Conservation (phyloP, 2,329 filamentous ascomycete species). For the Rugonectria rugulosa region DNA sequence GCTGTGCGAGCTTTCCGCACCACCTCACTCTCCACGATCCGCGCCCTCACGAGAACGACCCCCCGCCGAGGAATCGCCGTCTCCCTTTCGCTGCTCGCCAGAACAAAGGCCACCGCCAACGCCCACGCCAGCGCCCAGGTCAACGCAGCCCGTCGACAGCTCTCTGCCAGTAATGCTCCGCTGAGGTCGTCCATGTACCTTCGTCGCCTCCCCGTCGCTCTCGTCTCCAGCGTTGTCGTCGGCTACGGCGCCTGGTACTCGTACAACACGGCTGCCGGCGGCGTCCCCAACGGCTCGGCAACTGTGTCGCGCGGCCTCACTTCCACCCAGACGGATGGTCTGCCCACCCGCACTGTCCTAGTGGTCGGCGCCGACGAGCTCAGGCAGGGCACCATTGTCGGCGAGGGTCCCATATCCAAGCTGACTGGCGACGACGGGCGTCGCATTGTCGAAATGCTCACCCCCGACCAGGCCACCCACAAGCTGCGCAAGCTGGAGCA, state of each 20-base stretch:
- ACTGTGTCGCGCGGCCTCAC: constrained; percentile 52
- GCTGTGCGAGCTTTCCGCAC: constrained; percentile 73
- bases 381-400: constrained; percentile 85
- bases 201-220: constrained; percentile 70
- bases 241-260: constrained; percentile 81
- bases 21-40: constrained; percentile 69
- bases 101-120: constrained; percentile 55
- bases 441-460: constrained; percentile 94
- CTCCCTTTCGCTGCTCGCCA: constrained; percentile 67
- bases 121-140: constrained; percentile 43
- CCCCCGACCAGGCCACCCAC: constrained; percentile 89
- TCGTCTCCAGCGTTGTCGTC: constrained; percentile 72
- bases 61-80: constrained; percentile 51
- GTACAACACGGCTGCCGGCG: constrained; percentile 59
- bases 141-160: constrained; percentile 46
- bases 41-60: constrained; percentile 59
- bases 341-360: constrained; percentile 72
- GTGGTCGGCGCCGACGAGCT: constrained; percentile 91
- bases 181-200: constrained; percentile 78
- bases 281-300: constrained; percentile 40
- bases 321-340: constrained; percentile 50
- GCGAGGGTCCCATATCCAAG: constrained; percentile 88
- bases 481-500: constrained; percentile 90
- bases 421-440: constrained; percentile 83
- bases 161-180: constrained; percentile 47